A percentile compares a stretch with the other conserved stretches of the same genome.
phyloP scores from a whole-genome alignment of 2,329 filamentous ascomycete genomes.

The Scytalidium sp. region DNA sequence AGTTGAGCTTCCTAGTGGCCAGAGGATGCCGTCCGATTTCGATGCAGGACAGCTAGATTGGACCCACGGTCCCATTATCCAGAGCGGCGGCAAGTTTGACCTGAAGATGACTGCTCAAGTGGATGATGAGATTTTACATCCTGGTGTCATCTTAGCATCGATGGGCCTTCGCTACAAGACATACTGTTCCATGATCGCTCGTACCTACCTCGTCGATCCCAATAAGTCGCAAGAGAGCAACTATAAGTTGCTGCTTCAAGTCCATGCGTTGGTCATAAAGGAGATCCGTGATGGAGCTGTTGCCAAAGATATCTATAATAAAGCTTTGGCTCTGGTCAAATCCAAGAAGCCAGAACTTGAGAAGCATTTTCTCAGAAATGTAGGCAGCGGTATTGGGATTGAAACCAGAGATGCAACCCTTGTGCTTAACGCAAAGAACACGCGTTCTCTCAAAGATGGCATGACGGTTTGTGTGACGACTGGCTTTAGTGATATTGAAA shows the following conservation, averaged over 20 bases:
- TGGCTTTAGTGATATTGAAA: slow-evolving; percentile 85
- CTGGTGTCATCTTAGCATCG: slow-evolving; percentile 89
- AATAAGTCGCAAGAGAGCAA: slow-evolving; percentile 94
- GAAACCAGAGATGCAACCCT: slow-evolving; percentile 85
- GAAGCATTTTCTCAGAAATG: slow-evolving; percentile 89
- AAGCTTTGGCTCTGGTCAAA: slow-evolving; percentile 76
- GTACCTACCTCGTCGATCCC: slow-evolving; percentile 94
- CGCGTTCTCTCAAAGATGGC: slow-evolving; percentile 80
- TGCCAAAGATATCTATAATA: slow-evolving; percentile 88
- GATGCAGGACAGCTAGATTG: slow-evolving; percentile 89
- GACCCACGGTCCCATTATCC: slow-evolving; percentile 85
- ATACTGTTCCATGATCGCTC: slow-evolving; percentile 87
- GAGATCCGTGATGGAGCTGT: slow-evolving; percentile 82
- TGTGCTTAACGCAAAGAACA: slow-evolving; percentile 83
- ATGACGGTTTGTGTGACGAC: slow-evolving; percentile 95
- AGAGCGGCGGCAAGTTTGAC: slow-evolving; percentile 95
- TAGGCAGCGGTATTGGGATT: slow-evolving; percentile 89
- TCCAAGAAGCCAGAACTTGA: slow-evolving; percentile 93
- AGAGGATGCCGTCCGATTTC: slow-evolving; percentile 81
- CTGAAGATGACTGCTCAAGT: slow-evolving; percentile 75
- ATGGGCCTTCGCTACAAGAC: slow-evolving; percentile 94
- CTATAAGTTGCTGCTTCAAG: slow-evolving; percentile 81
- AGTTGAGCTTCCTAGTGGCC: slow-evolving; percentile 64
- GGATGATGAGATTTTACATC: slow-evolving; percentile 79
- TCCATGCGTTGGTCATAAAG: slow-evolving; percentile 89